Evolutionary conservation across 23 red algal genomes (phyloP).

Genomic region (Gracilaria gracilis): DNA sequence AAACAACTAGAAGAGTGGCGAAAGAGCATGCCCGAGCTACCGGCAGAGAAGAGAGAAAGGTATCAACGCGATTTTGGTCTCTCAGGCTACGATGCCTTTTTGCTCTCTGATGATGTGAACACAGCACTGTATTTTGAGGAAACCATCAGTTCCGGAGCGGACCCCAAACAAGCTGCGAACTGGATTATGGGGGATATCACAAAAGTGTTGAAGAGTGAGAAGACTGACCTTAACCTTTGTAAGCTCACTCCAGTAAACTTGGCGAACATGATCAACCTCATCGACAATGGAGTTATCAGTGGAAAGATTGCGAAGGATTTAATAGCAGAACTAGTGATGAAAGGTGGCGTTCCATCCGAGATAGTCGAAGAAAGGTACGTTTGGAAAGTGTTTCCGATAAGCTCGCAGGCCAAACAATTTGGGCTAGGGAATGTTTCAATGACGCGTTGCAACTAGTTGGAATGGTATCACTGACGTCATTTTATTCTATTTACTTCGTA

Average conservation of each 20-base stretch:
- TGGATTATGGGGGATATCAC: slow-evolving; percentile 94
- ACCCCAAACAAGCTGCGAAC: slow-evolving; percentile 86
- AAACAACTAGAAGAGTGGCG: slow-evolving; percentile 62
- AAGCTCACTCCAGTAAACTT: slow-evolving; percentile 64
- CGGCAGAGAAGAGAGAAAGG: slow-evolving; percentile 80
- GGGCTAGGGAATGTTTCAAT: neutral
- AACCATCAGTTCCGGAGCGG: slow-evolving; percentile 57
- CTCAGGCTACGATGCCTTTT: slow-evolving; percentile 83
- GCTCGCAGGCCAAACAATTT: neutral
- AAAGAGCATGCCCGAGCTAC: slow-evolving; percentile 81
- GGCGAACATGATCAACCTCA: slow-evolving; percentile 83
- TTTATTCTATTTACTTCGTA: neutral
- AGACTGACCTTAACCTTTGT: slow-evolving; percentile 36
- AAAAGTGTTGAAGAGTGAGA: slow-evolving; percentile 76
- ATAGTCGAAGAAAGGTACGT: slow-evolving; percentile 88
- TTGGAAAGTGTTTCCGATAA: neutral
- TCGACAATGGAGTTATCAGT: slow-evolving; percentile 89
- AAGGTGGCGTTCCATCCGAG: slow-evolving; percentile 63
- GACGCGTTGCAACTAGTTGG: neutral
- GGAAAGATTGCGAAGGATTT: slow-evolving; percentile 95
- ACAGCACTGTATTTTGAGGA: slow-evolving; percentile 84
- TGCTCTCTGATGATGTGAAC: slow-evolving; percentile 69
- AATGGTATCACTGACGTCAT: neutral
- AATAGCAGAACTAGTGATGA: slow-evolving; percentile 66
- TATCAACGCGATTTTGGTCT: slow-evolving; percentile 76